Base-by-base conservation (phyloP, 139 green algal species). In the Closterium sp. region DNA sequence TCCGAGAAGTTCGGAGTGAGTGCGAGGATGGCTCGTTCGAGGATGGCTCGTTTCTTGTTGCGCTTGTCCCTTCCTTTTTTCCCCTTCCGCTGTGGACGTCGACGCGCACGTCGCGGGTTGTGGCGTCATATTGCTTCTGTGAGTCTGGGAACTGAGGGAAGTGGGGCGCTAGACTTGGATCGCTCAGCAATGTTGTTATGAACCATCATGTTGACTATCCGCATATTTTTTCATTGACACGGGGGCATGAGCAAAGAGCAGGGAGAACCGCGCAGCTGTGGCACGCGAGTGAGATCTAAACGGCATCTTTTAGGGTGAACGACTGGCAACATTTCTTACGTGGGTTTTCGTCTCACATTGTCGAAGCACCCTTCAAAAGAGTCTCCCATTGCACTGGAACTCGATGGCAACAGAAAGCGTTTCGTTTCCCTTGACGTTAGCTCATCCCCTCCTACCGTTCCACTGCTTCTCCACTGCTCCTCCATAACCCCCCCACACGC, bases 1-100 rank as follows among this genome's bases (percentile, higher is more conserved):
- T 99, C 96, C 94, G 95, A n/a, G 98, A 99, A 93, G 99, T 99
- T 90, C 36, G 89, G 33, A 87, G 89, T 92, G 32, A 92, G 89
- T 92, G 81, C 81, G 25, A 33, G 16, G 12, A 33, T 33, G 6
- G 6, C 12, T 84, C 66, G 89, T 92, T 19, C 81, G 25, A 33
- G 16, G 12, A 33, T 33, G 6, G 6, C 43, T 69, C 12, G 23
- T 3, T 25, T 69, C 12, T 69, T 69, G 21, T 69, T 69, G 5
- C 43, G 8, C 23, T 69, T 12, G 21, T 69, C 9, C 43, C 23
- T 16, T 69, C 23, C 23, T 69, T 69, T 25, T 6, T 69, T 69
- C 23, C 23, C 21, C 23, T 69, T 28, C 23, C 21, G 21, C 23
- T 69, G 38, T 16, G 1, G 23, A 69, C 1, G 3, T 69, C 43